These are phyloP conservation scores for Bipolaris oryzae DNA, from an alignment of 2,329 filamentous ascomycete species.

Conservation along the genomic window DNA sequence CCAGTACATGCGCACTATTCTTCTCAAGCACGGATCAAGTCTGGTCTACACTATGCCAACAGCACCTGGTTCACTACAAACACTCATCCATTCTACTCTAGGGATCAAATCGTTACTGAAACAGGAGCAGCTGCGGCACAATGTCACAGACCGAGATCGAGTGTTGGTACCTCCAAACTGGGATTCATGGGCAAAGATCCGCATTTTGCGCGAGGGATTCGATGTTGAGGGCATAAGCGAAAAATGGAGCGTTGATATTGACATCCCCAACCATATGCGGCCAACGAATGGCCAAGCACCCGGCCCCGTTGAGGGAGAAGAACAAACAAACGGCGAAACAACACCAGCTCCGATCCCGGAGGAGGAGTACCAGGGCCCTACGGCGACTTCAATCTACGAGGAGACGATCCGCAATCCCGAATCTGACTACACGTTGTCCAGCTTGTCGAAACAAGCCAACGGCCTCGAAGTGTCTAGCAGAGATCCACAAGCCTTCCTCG, in stretches of 20 bases:
- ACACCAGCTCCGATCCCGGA: conserved; percentile 8
- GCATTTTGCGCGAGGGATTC: conserved; percentile 87
- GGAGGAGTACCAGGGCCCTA: conserved; percentile 50
- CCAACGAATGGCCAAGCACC: conserved; percentile 29
- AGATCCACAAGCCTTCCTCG: conserved; percentile 79
- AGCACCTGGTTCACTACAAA: conserved; percentile 75
- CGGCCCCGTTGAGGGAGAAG: conserved; percentile 19
- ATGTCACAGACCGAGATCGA: conserved; percentile 92
- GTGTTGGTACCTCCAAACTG: conserved; percentile 94
- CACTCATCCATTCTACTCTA: conserved; percentile 81
- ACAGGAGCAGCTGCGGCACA: conserved; percentile 59
- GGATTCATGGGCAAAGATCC: conserved; percentile 98
- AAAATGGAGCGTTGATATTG: conserved; percentile 85
- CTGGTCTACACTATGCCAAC: conserved; percentile 52
- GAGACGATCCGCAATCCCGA: conserved; percentile 78
- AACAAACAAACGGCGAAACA: conserved; percentile 16
- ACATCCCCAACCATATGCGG: conserved; percentile 49
- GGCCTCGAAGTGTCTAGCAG: conserved; percentile 69
- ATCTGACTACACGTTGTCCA: conserved; percentile 51
- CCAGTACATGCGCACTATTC: conserved; percentile 86
- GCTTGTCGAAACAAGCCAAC: conserved; percentile 52
- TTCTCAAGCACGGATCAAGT: conserved; percentile 76
- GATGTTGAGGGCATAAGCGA: conserved; percentile 86
- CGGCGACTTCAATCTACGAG: conserved; percentile 76
- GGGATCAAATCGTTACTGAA: conserved; percentile 81